These are phyloP conservation scores for Arthrobotrys entomopaga DNA, from an alignment of 2,329 filamentous ascomycete genomes.

Conservation along the genomic window DNA sequence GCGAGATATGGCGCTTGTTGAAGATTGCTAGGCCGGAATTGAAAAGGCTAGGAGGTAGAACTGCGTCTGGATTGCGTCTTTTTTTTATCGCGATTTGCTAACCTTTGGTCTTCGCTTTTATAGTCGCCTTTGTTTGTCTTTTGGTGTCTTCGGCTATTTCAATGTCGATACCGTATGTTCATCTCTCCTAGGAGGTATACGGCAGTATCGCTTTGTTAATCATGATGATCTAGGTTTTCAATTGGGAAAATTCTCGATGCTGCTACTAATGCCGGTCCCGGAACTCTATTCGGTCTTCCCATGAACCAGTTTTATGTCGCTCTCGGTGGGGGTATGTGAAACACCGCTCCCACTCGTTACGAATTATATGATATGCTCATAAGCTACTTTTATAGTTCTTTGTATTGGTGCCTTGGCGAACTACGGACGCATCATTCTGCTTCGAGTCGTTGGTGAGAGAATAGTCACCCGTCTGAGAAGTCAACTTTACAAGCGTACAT, in stretches of 20 bases:
- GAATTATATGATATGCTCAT: slow-evolving; percentile 58
- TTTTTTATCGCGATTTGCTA: slow-evolving; percentile 1
- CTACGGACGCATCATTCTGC: slow-evolving; percentile 90
- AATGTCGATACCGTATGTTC: slow-evolving; percentile 80
- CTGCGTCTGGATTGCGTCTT: neutral
- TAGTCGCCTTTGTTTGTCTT: slow-evolving; percentile 81
- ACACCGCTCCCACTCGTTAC: neutral
- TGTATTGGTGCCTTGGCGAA: slow-evolving; percentile 87
- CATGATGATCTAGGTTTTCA: slow-evolving; percentile 69
- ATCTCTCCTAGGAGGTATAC: neutral
- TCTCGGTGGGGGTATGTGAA: slow-evolving; percentile 66
- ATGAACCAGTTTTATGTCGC: slow-evolving; percentile 88
- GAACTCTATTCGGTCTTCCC: slow-evolving; percentile 83
- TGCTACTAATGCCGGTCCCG: slow-evolving; percentile 76
- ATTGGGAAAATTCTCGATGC: slow-evolving; percentile 96
- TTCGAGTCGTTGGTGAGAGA: slow-evolving; percentile 92
- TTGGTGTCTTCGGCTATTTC: slow-evolving; percentile 90
- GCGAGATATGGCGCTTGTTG: slow-evolving; percentile 85
- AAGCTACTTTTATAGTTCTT: slow-evolving; percentile 67
- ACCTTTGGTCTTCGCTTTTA: slow-evolving; percentile 2
- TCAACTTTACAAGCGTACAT: slow-evolving; percentile 88
- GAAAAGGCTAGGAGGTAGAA: slow-evolving; percentile 71
- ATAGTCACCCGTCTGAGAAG: slow-evolving; percentile 91
- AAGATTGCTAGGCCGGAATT: slow-evolving; percentile 89
- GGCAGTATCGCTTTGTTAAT: too few species aligned